Evolutionary conservation across 2,329 filamentous ascomycete genomes (phyloP), one percentile per base, ranked within the genome.

Genomic region (Fusarium zealandicum): DNA sequence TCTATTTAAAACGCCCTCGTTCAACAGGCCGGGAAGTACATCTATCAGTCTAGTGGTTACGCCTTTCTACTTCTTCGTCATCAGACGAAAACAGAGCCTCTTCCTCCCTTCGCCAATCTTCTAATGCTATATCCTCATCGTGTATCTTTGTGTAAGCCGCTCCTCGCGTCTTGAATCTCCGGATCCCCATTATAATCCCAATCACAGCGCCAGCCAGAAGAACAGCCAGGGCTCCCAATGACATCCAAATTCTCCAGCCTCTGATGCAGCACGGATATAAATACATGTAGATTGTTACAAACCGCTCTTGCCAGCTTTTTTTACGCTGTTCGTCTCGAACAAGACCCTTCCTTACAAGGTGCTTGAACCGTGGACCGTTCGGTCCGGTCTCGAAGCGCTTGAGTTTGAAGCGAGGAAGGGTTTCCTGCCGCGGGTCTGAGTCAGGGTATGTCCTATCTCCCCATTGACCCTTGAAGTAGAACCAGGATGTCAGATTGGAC

Each of bases 61-160:
- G 22, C 7, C 6, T n/a, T 1, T 40, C 42, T 2, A 44, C 43
- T 3, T 45, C 56, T 9, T 63, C 55, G 5, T 63, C 59, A 5
- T 64, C 65, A 2, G 57, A 58, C 11, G 52, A 55, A 22, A 60
- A 41, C 37, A 67, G 31, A 2, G 37, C 51, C 13, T 64, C 60
- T 5, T 67, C 66, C 4, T 68, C 62, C 18, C 51, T 40, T 13
- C 44, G 22, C 0, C 61, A 85, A 16, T 82, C 80, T 4, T 69
- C 60, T 53, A 70, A 42, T 12, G 32, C 46, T 31, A 70, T 69
- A 36, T 69, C 66, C 4, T 69, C 65, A 2, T 10, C 51, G 11
- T 41, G 57, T 12, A 70, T 12, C 25, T 46, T 66, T 3, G 18
- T 65, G 33, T 70, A 70, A 2, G 39, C 46, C 20, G 28, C 44